Evolutionary conservation across 345 rosid genomes (phyloP), one percentile per base, ranked within the genome.

Genomic region (Aethionema arabicum): DNA sequence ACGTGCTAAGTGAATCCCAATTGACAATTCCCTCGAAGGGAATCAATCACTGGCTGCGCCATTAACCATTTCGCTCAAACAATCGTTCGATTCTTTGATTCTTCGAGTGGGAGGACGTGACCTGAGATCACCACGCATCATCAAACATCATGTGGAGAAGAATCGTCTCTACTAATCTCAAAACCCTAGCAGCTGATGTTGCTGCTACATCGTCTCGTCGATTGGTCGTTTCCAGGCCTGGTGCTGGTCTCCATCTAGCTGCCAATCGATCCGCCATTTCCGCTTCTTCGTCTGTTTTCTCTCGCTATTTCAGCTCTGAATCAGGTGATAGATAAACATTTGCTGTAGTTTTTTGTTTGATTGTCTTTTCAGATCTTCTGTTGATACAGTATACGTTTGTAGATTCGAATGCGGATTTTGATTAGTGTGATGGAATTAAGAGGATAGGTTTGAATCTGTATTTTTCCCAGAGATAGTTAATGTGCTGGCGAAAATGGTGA

Each of bases 71-170:
- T 37, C 50, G 21, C 43, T 11, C 38, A 38, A 40, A 49, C 30
- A n/a, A 35, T 5, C 38, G 8, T 35, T 35, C 7, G 8, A 35
- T 21, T 21, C 27, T 21, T 21, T 21, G 8, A 35, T 35, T 8
- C 38, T 35, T 35, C 7, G 38, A 56, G 27, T 59, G 41, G 64
- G 4, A 16, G 38, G 69, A 75, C 36, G 85, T 51, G 69, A 82
- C 83, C 85, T 72, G 16, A 46, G 47, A 50, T 38, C 30, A 39
- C 37, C 60, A 32, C 38, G 38, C 38, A 35, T 35, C 52, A 16
- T 27, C 30, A 37, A 27, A 53, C 31, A 73, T 45, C 76, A 89
- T 89, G 96, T 88, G 92, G 96, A 84, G 91, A 77, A 74, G 87
- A 74, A 59, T 78, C 68, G 68, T 74, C 45, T 62, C 72, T 68